These are phyloP conservation scores for Nothopassalora personata DNA, from an alignment of 2,329 filamentous ascomycete species.

Conservation along the genomic window DNA sequence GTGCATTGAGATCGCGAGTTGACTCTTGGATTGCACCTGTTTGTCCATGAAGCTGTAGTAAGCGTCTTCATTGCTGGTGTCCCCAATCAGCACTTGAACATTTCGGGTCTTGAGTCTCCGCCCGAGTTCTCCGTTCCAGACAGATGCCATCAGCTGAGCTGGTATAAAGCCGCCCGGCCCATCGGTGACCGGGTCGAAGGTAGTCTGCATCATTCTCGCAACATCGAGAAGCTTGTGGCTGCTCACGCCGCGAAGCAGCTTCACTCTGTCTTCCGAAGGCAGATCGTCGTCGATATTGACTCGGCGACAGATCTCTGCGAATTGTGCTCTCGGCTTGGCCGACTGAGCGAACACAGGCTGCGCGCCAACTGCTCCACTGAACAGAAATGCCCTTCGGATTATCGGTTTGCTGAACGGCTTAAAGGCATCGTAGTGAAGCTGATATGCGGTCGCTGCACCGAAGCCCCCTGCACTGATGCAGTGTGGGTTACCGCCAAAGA, in stretches of 20 bases:
- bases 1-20: background rate
- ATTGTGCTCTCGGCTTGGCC: conserved; percentile 9
- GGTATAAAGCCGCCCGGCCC: conserved; percentile 15
- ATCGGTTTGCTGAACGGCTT: conserved; percentile 10
- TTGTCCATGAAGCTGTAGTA: conserved; percentile 7
- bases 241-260: conserved; percentile 12
- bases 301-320: conserved; percentile 15
- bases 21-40: background rate
- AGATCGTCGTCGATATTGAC: conserved; percentile 15
- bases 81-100: conserved; percentile 17
- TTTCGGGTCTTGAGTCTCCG: conserved; percentile 12
- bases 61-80: conserved; percentile 9
- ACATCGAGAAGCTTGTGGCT: conserved; percentile 12
- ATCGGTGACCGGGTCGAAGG: conserved; percentile 17
- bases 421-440: conserved; percentile 18
- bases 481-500: conserved; percentile 46
- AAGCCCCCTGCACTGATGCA: conserved; percentile 49
- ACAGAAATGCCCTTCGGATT: conserved; percentile 15
- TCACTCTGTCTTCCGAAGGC: conserved; percentile 10
- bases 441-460: conserved; percentile 12
- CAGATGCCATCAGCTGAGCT: conserved; percentile 12
- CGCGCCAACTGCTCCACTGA: conserved; percentile 16
- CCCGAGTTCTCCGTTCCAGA: conserved; percentile 18
- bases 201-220: conserved; percentile 10
- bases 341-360: conserved; percentile 15